A percentile compares a stretch with the other conserved stretches of the same genome.
phyloP scores from a whole-genome alignment of 345 rosid genomes.

The Brassica juncea region DNA sequence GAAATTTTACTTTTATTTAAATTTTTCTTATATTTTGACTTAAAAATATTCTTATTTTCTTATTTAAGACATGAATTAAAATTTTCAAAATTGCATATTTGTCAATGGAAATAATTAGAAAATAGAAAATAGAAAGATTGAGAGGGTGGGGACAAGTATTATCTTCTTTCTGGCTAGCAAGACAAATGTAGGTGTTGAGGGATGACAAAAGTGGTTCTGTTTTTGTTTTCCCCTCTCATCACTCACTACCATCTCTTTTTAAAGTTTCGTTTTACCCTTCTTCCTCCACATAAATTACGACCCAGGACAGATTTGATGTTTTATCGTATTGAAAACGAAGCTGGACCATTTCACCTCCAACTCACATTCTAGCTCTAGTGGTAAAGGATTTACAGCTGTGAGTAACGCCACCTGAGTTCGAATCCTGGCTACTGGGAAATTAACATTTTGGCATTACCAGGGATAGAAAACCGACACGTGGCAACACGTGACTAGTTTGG shows the following conservation, averaged over 20 bases:
- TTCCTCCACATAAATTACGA: constrained; percentile 20
- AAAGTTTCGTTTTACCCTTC: constrained; percentile 25
- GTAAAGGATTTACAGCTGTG: too few species aligned
- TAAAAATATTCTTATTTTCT: not conserved
- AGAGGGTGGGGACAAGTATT: constrained; percentile 50
- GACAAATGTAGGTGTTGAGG: constrained; percentile 41
- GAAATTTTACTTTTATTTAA: not conserved
- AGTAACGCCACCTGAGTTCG: too few species aligned
- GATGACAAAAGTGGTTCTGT: constrained; percentile 38
- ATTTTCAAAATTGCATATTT: not conserved
- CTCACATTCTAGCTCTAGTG: too few species aligned
- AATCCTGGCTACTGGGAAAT: too few species aligned
- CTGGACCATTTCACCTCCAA: not conserved
- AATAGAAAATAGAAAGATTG: not conserved
- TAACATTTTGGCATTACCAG: too few species aligned
- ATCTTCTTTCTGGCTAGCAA: constrained; percentile 41
- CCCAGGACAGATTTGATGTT: not conserved
- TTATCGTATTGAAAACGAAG: constrained; percentile 1
- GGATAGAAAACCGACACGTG: too few species aligned
- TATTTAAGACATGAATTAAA: not conserved
- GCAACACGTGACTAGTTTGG: too few species aligned
- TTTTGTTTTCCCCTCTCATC: constrained; percentile 40
- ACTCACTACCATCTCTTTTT: constrained; percentile 28
- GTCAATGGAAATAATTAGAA: constrained; percentile 10
- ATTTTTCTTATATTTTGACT: not conserved